Evolutionary conservation across 495 filamentous ascomycete genomes (phyloP), one percentile per base, ranked within the genome.

Genomic region (Penicillium riverlandense): DNA sequence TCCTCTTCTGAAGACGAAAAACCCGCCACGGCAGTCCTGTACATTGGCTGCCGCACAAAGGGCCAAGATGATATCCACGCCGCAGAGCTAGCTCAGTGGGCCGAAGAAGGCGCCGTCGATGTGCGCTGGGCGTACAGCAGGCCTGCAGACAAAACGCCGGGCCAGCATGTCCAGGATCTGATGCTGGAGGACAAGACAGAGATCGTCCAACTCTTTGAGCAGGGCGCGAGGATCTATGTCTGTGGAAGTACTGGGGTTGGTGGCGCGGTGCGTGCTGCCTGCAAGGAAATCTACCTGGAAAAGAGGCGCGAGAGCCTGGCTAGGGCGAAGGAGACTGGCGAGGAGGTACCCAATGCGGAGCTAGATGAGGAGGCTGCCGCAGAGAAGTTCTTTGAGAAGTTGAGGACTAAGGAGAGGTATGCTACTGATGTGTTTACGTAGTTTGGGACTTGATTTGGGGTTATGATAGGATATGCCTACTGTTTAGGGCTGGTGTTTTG

Each of bases 371-470:
- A 65, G 29, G 47, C 52, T 30, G 69, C 63, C 22, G 55, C 53
- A 54, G 63, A 70, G 52, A 78, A 71, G 76, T 84, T 81, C 60
- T 70, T 65, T 35, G 62, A 79, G 43, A 57, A 58, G 9, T 47
- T 84, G 44, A 66, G 73, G 57, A 78, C 60, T 12, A 57, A 83
- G 50, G 74, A 76, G 56, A 56, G 83, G 49, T 86, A 79, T 71
- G 79, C 79, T 28, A 80, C 72, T 11, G 83, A 86, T 68, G 79
- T 85, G 34, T 87, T 86, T 69, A 59, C 64, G 28, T 67, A 47
- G 38, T 31, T n/a, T 29, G 11, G 28, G 16, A 6, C 40, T 30
- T 36, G 14, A 28, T 11, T 15, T 28, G 7, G 45, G 34, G 15
- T 40, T 22, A 29, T 14, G 3, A 10, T 34, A 33, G 0, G 10